Base-by-base conservation (phyloP, 768 basidiomycete species). In the Termitomyces sp. region DNA sequence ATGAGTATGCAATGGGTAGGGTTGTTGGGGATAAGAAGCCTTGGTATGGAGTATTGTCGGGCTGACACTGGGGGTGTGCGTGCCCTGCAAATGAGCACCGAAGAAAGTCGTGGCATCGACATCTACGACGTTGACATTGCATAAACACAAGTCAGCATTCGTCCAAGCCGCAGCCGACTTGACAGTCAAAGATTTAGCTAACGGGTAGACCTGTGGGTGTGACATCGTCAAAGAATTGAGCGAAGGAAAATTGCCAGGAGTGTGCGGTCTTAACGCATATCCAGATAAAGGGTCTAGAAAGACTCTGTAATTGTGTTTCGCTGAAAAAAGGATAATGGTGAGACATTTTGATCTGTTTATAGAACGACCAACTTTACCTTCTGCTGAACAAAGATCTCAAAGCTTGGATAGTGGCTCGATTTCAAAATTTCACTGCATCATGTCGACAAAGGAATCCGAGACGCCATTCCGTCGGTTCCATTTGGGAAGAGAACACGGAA, bases 101-200 rank as follows among this genome's bases (percentile, higher is more conserved):
- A 66, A 66, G 47, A 66, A 64, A 6, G 66, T 50, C 4, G 44
- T 3, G 16, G 47, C 16, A 40, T 64, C 61, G 16, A 58, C 47
- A 32, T 66, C 61, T n/a, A 64, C 41, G 28, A 66, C 41, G 2
- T 58, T 51, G 7, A 55, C 57, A 35, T 64, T 66, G 55, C 61
- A 61, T 35, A 58, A 40, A 12, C 43, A 35, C 4, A 66, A 33
- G 26, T 64, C 66, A 0, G 46, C 47, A 47, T 58, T 50, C 2
- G 63, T 64, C 66, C 66, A 66, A 35, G 61, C 57, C 28, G 61
- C 59, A 20, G 61, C 43, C 1, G 53, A 55, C 53, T 64, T 64
- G 10, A 64, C 61, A 8, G 57, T 52, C 3, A 53, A 13, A 33
- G 8, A 33, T 18, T 50, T n/a, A 4, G 49, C 12, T 3, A n/a